These are phyloP conservation scores for Chlorokybus atmophyticus DNA, from an alignment of 139 green algal genomes.

Conservation along the genomic window DNA sequence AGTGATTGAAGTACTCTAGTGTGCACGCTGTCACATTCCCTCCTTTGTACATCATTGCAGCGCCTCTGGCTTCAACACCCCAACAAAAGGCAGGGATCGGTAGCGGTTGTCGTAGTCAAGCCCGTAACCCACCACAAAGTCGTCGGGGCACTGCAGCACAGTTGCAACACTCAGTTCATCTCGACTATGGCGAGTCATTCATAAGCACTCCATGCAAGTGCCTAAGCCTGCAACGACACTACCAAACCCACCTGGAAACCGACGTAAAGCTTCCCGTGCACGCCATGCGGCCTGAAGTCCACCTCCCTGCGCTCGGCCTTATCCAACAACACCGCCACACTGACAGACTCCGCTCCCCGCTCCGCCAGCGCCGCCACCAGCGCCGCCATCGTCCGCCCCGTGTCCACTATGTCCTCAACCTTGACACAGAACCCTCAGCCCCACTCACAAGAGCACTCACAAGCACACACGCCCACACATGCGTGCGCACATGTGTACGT, in stretches of 20 bases:
- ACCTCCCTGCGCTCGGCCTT: conserved; percentile 37
- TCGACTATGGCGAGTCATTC: background rate
- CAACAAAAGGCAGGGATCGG: conserved; percentile 59
- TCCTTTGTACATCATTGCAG: too few relatives aligned
- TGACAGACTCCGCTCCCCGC: conserved; percentile 4
- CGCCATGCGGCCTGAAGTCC: conserved; percentile 40
- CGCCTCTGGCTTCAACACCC: conserved; percentile 48
- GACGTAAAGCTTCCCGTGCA: conserved; percentile 28
- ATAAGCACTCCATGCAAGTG: conserved; percentile 12
- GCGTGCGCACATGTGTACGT: too few relatives aligned
- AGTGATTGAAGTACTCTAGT: too few relatives aligned
- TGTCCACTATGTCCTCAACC: conserved; percentile 89
- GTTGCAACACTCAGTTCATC: background rate
- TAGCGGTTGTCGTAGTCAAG: conserved; percentile 77
- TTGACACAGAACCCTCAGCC: conserved; percentile 17
- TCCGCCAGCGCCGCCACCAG: conserved; percentile 10
- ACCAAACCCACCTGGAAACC: conserved; percentile 5
- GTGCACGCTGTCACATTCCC: too few relatives aligned
- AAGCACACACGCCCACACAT: too few relatives aligned
- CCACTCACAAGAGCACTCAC: too few relatives aligned
- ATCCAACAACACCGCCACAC: conserved; percentile 15
- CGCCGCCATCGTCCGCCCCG: conserved; percentile 24
- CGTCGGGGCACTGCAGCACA: conserved; percentile 52
- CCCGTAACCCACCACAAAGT: conserved; percentile 88
- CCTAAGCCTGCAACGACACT: background rate